Evolutionary conservation across 805 yeast genomes (phyloP), one percentile per base, ranked within the genome.

Genomic region (Isabelozyma heimii): DNA sequence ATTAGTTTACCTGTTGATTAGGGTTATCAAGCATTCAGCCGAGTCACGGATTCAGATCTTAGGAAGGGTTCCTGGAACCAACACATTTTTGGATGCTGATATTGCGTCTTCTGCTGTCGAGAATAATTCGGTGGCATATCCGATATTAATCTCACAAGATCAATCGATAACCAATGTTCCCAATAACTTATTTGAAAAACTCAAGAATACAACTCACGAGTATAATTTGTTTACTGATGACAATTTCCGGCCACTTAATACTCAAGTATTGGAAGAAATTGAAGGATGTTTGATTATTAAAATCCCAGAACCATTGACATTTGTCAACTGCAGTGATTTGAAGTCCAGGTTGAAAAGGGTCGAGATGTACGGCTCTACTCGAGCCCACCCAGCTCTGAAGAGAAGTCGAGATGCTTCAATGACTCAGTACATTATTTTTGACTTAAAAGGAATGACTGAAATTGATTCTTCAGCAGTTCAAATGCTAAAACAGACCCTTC

Each of bases 1-100:
- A 0, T 83, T 89, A 43, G 81, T 82, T 0, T 88, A 89, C 56
- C 90, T 95, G 40, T 70, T 92, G 15, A 73, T 91, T 33, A 73
- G 95, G 48, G 91, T 92, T 5, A 65, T 76, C 33, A 67, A 66
- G 47, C 67, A 72, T 52, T 70, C 78, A 12, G 67, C 79, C 0
- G 58, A 64, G 42, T 74, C 79, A 7, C 59, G 76, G 37, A 75
- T 76, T 52, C 77, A 74, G 45, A 72, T 76, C 47, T 57, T 76
- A 47, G 81, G 79, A 1, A 61, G 80, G 40, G 60, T 68, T 27
- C 76, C 67, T 30, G 74, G 74, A 4, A 62, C 77, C 1, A 72
- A 72, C 50, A 61, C 63, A 1, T 73, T 73, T 50, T 59, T 72
- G 26, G 70, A 73, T 58, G 77, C 79, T 3, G 79, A 73, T 49